Base-by-base conservation (phyloP, 179 eudicot species). In the Monotropa hypopitys region DNA sequence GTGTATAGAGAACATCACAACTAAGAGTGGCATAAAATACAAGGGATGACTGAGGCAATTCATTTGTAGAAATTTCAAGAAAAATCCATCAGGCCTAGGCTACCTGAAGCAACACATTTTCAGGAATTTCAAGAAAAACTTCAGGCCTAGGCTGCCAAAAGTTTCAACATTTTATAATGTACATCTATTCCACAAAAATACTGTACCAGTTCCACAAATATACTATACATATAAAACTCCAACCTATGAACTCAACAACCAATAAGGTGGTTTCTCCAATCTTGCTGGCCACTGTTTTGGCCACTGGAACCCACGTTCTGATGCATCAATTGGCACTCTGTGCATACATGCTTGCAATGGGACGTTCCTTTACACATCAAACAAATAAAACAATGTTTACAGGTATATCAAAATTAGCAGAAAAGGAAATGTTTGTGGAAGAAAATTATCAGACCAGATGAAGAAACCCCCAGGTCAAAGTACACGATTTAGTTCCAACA, bases 401-500 rank as follows among this genome's bases (percentile, higher is more conserved):
- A 51, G 51, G 54, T 26, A 42, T 35, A 21, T 66, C 0, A 6
- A 3, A 33, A 46, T 65, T 47, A 46, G 78, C 10, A 76, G 16
- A 28, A 76, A 65, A 50, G 72, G 20, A 68, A 49, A 7, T 12
- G 28, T 47, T 23, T 50, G 21, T 8, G 26, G 26, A 35, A 77
- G 16, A 38, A 68, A 51, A 40, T 67, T 94, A 62, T 97, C 97
- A 75, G 97, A 94, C 98, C 98, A 92, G 51, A 94, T 84, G 77
- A 94, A 94, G 83, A 75, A 91, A 69, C 97, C 98, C 43, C 98
- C 97, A 76, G 97, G 97, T 35, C 98, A 88, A 65, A 94, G 80
- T 53, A 94, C 78, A 67, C 97, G 97, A 80, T 94, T 94, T 72
- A 94, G 84, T 80, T 94, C 98, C 86, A 94, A 80, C 54, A 94